Base-by-base conservation (phyloP, 1,284 basidiomycete species). In the Gomphus bonarii region DNA sequence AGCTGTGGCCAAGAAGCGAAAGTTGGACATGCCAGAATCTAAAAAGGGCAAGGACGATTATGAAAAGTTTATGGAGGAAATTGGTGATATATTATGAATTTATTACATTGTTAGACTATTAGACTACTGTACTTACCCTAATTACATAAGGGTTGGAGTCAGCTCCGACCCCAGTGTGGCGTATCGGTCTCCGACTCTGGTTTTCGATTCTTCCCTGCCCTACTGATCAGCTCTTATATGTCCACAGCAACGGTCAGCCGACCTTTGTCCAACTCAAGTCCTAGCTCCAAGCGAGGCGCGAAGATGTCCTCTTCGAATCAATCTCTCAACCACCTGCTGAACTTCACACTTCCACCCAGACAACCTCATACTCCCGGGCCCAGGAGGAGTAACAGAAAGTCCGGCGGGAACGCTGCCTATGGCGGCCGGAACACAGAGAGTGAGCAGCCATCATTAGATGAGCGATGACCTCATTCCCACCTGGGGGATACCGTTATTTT, bases 371-470 rank as follows among this genome's bases (percentile, higher is more conserved):
- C 75, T 80, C 28, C 70, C 74, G 53, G 72, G 62, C 67, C 84
- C 9, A 88, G 88, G 3, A 76, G 89, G 63, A 81, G 91, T 65
- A 87, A 85, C 65, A 82, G 81, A 71, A 88, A 76, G 74, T 72
- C 79, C 36, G 77, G 18, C 38, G 36, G 31, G 25, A 50, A 74
- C 4, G 74, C 74, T 47, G 75, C 79, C 40, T 79, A 84, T 59
- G 80, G 82, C 20, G 76, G 86, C 20, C 86, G 89, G 84, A 89
- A 88, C 65, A 89, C 90, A 73, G 91, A 94, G 72, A 84, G 88
- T 89, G 70, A 77, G 88, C 84, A 59, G 16, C 48, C 20, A 35
- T 44, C 47, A 50, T n/a, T 54, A 59, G 42, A 50, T 59, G 48
- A 43, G 51, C 52, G 50, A 51, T 40, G 56, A 52, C 52, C 28